Base-by-base conservation (phyloP, 768 basidiomycete species). In the Galerina sulciceps region DNA sequence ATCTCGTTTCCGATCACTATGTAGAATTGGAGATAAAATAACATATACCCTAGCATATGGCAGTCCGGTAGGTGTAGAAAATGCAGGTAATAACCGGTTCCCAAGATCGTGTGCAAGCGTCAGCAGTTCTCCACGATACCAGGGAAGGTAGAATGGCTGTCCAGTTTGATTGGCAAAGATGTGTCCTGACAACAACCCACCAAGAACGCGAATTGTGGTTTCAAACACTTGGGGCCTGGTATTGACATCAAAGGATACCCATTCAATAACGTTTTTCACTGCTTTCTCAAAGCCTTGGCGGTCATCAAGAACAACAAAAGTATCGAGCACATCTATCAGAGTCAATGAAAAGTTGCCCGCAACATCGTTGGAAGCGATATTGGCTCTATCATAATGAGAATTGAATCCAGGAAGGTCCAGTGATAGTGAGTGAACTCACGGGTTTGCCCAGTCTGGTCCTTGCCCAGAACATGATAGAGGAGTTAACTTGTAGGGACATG, bases 211-310 rank as follows among this genome's bases (percentile, higher is more conserved):
- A 55, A 99, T 99, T 1, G 93, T 98, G 10, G 92, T 93, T 77
- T 99, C 96, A 68, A 99, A 99, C 4, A 99, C 90, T 80, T 99
- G 96, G n/a, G 97, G 94, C 72, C 88, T 93, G 41, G 93, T 94
- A 73, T 98, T 89, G 57, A 94, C 90, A 69, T 98, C 92, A 71
- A 97, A 98, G 0, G 88, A 88, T 38, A 97, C 91, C 81, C 85
- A 87, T 53, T 86, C 74, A 50, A 96, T 89, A 53, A 94, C 85
- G 61, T 91, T 85, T 58, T 84, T 85, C 51, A 99, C 89, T 3
- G 93, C 95, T n/a, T 77, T 78, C 66, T 93, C 90, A 67, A 97
- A 98, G 6, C 89, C 91, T 50, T 76, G 67, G 20, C 82, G 84
- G 67, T 96, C 92, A 63, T 86, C 82, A 35, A 96, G 81, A n/a